Evolutionary conservation across 106 monocot genomes (phyloP), one percentile per base, ranked within the genome.

Genomic region (Hemerocallis citrina): DNA sequence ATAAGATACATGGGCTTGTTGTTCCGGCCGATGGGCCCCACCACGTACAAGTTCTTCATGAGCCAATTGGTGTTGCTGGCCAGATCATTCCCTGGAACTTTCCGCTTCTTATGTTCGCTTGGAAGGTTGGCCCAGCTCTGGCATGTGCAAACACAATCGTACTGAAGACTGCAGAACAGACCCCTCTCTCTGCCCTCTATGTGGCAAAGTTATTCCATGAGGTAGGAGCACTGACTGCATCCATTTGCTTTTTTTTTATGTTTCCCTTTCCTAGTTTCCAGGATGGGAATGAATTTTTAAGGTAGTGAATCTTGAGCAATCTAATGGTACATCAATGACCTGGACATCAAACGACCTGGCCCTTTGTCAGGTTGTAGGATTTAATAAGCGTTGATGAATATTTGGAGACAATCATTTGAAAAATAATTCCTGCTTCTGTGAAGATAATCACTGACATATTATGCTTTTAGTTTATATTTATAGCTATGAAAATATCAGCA

Each of bases 21-120:
- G 93, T 89, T 66, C 93, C 85, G 13, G 89, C 85, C 44, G 93
- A 94, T 44, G 77, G 85, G 27, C 82, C 85, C 15, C 80, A 94
- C 27, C 93, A 94, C 68, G 93, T 94, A 31, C 89, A 94, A 68
- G 85, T 94, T 40, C 58, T 94, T 50, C 76, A 86, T 22, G 93
- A 94, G 68, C 89, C 93, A 0, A 85, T 89, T 30, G 93, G 93
- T 21, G 93, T 94, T 65, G 82, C 59, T 7, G 93, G 89, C 0
- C 93, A 89, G 59, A 94, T 89, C 42, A 83, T 94, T 31, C 93
- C 93, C 3, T 94, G 93, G 93, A 94, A 94, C 56, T 94, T 94
- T 47, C 93, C 93, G 0, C 83, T 94, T 55, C 77, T 94, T 29
- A 85, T 94, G 78, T 89, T 66, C 68, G 76, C 83, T 23, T 94